A percentile compares a stretch with the other conserved stretches of the same genome.
Conservation (phyloP, 2,329 filamentous ascomycete species). For the Colletotrichum cuscutae region DNA sequence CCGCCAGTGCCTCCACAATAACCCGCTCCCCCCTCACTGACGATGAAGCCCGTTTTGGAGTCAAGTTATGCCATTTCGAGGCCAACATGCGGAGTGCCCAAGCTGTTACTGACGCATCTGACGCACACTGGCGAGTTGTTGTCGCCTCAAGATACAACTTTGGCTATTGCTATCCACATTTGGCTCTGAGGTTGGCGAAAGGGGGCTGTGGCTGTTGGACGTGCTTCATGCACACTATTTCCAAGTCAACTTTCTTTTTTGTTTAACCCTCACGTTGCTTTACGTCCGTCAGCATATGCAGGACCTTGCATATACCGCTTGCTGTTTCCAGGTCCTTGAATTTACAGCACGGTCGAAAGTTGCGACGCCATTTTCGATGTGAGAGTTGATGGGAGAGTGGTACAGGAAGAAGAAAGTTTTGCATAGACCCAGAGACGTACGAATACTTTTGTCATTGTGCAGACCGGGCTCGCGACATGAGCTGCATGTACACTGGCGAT, state of each 20-base stretch:
- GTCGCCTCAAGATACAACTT: background rate
- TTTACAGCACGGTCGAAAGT: background rate
- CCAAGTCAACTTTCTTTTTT: conserved; percentile 7
- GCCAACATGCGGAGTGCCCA: background rate
- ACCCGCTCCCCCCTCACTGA: background rate
- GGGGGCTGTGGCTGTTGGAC: conserved; percentile 11
- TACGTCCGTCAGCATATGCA: conserved; percentile 11
- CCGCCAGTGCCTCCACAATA: conserved; percentile 26
- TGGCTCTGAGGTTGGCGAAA: conserved; percentile 9
- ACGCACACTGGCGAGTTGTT: conserved; percentile 9
- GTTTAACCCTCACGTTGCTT: conserved; percentile 11
- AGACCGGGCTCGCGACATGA: conserved; percentile 2
- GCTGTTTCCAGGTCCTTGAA: background rate
- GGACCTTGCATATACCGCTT: conserved; percentile 14
- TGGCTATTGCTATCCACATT: background rate
- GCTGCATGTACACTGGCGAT: background rate
- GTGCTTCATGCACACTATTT: conserved; percentile 9
- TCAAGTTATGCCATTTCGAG: conserved; percentile 21
- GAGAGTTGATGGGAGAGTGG: conserved; percentile 14
- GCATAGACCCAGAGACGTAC: background rate
- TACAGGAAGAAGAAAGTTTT: conserved; percentile 1
- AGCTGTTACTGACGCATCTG: conserved; percentile 1
- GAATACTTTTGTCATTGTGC: background rate
- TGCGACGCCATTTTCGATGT: conserved; percentile 3
- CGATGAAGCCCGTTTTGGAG: conserved; percentile 14